Evolutionary conservation across 2,329 filamentous ascomycete genomes (phyloP), one percentile per base, ranked within the genome.

Genomic region (Penicillium brevicompactum): DNA sequence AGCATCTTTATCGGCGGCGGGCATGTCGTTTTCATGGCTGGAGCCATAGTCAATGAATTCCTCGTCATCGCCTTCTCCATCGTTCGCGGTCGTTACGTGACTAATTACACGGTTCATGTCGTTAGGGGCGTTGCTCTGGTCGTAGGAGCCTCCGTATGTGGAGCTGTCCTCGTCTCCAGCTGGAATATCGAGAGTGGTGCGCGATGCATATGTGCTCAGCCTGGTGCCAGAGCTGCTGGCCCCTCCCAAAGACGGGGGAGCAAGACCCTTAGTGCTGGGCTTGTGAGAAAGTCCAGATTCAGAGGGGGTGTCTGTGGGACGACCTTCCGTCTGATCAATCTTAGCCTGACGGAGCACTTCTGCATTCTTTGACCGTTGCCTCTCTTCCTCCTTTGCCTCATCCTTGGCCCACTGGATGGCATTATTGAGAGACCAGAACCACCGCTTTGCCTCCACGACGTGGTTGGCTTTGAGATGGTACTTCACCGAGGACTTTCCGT

Each of bases 371-470:
- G 86, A 86, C 32, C 87, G 87, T 57, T 92, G 87, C 62, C 82
- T 87, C 69, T 93, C 88, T 67, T 97, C 93, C 72, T 96, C 91
- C 64, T 89, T 92, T 7, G 91, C 92, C 76, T 97, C 94, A 68
- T 99, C 94, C 74, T 99, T 99, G 60, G 91, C 88, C 89, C 91
- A 97, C 71, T 97, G 94, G 47, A 99, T 99, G 5, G 94, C 93
- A 72, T 99, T 99, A 77, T 99, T 99, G 60, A 99, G 80, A 0
- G 94, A 91, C 94, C 94, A 99, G 75, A 95, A 99, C 94, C 94
- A 99, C 52, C 94, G 86, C 76, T 99, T 99, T 5, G 94, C 93
- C 74, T 99, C 94, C 27, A 97, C 93, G 70, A 97, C 90, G 74
- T 99, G 94, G 68, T 99, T 99, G 0, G 94, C 94, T 74, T 96